phyloP scores from a whole-genome alignment of 768 basidiomycete species.

The Lactarius hengduanensis region DNA sequence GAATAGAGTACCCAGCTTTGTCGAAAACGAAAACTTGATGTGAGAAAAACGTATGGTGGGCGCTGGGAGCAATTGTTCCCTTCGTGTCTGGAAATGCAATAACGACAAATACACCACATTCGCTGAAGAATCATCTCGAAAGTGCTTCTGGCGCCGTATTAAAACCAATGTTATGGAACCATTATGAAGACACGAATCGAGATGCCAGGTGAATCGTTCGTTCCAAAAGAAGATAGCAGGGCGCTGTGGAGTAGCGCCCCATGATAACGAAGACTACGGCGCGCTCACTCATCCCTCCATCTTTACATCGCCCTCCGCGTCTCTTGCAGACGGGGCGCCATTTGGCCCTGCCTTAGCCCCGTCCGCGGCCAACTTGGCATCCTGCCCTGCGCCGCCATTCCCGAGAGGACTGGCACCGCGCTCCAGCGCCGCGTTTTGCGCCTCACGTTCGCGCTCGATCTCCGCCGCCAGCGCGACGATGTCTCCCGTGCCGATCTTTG shows the following conservation, averaged over 20 bases:
- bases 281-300: conserved; percentile 31
- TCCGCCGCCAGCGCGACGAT: conserved; percentile 41
- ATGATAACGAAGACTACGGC: not conserved
- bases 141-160: not conserved
- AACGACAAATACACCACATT: not conserved
- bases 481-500: conserved; percentile 80
- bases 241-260: not conserved
- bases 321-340: conserved; percentile 18
- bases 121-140: not conserved
- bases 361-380: conserved; percentile 16
- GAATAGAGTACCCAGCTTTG: not conserved
- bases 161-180: not conserved
- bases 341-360: conserved; percentile 17
- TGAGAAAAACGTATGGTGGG: not conserved
- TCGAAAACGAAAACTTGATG: not conserved
- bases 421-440: conserved; percentile 34
- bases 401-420: conserved; percentile 28
- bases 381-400: conserved; percentile 5
- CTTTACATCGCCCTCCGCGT: conserved; percentile 33
- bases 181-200: not conserved
- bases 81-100: not conserved
- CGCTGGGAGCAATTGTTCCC: not conserved
- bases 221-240: not conserved
- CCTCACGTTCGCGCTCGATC: conserved; percentile 39
- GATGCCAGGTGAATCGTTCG: not conserved